phyloP scores from a whole-genome alignment of 257 asterid species.

The Coffea canephora region DNA sequence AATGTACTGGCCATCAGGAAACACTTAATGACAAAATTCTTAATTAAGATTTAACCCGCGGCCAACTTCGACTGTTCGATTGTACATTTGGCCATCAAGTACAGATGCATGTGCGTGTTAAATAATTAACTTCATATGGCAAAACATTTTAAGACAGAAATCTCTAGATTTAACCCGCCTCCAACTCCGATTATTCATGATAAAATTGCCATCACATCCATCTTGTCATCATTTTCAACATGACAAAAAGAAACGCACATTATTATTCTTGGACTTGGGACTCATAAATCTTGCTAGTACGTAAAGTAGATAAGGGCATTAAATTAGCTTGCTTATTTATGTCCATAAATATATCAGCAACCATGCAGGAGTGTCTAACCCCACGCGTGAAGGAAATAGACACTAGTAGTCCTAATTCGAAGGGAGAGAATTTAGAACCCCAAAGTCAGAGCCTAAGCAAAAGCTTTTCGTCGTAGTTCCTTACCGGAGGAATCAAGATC shows the following conservation, averaged over 20 bases:
- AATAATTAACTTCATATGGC: not conserved
- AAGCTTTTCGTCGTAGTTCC: too few relatives aligned
- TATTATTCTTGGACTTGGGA: not conserved
- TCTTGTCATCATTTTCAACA: not conserved
- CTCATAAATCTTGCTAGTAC: not conserved
- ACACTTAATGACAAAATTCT: too few relatives aligned
- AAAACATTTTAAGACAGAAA: not conserved
- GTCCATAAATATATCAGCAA: not conserved
- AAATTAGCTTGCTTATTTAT: not conserved
- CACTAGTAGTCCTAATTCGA: not conserved
- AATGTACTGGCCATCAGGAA: too few relatives aligned
- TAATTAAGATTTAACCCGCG: too few relatives aligned
- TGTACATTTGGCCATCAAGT: too few relatives aligned
- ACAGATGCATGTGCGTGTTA: slow-evolving; percentile 1
- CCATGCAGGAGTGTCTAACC: not conserved
- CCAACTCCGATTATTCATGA: not conserved
- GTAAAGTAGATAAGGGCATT: not conserved
- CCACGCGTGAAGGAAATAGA: not conserved
- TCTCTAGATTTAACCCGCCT: not conserved
- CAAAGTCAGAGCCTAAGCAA: not conserved
- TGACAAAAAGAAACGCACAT: not conserved
- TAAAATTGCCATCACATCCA: not conserved
- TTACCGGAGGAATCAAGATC: too few relatives aligned
- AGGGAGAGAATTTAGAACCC: not conserved
- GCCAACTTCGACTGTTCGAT: too few relatives aligned